Base-by-base conservation (phyloP, 1,139 yeast species). In the Candida buenavistaensis region DNA sequence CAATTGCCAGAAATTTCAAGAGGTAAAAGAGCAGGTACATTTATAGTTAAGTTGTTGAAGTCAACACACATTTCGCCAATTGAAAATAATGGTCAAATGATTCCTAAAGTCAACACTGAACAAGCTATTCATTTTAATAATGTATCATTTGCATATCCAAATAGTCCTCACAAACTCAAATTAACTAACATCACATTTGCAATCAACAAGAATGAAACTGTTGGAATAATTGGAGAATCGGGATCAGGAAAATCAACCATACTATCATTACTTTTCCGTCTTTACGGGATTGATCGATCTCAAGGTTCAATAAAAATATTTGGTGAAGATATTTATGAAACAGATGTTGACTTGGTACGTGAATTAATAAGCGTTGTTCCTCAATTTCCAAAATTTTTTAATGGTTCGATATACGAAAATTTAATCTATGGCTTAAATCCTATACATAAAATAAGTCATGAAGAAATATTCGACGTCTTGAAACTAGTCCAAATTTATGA, bases 241-340 rank as follows among this genome's bases (percentile, higher is more conserved):
- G 96, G 96, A 0, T 73, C 82, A 14, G 96, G 96, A 1, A 87
- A 87, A 57, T 81, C 92, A 0, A 85, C 95, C 0, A 50, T 86
- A 3, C 54, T 75, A 0, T 66, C 72, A 2, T 50, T 86, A 6
- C 45, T 85, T 1, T 59, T 78, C 3, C 66, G 84, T 30, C 57
- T 86, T 6, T 78, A 76, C 46, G 43, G 40, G 10, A 14, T 39
- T 3, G 59, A 64, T 6, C 51, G 60, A 3, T 45, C 56, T 0
- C 62, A n/a, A 5, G 24, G 12, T 10, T 3, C 11, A 22, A 22
- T 78, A 1, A 34, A 48, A 52, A 23, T 77, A 50, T 48, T 72
- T 54, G 52, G 66, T 31, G 35, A 43, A 4, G 78, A 78, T 42
- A 59, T 83, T 7, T 58, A 61, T 14, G 48, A 54, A 0, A 54